phyloP scores from a whole-genome alignment of 108 stramenopile genomes.

The Bacterosira constricta region DNA sequence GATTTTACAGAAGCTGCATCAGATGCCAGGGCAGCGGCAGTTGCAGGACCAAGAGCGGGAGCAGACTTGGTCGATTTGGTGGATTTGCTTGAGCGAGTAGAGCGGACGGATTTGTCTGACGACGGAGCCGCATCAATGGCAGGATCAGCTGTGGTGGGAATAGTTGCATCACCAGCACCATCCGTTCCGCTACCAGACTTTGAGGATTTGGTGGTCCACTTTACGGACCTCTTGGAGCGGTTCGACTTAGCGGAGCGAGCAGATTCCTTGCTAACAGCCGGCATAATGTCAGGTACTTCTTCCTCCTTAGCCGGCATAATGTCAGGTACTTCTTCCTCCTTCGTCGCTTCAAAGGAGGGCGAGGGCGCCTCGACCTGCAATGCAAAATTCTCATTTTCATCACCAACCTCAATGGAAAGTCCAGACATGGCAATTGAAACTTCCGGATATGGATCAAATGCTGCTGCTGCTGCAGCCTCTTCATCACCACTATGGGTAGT shows the following conservation, averaged over 20 bases:
- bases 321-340: background rate
- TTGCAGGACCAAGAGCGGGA: too few relatives aligned
- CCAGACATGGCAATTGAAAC: background rate
- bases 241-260: background rate
- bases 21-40: too few relatives aligned
- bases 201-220: background rate
- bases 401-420: conserved; percentile 20
- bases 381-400: conserved; percentile 19
- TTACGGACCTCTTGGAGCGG: background rate
- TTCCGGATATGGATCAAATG: background rate
- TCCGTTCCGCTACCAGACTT: background rate
- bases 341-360: background rate
- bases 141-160: background rate
- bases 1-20: too few relatives aligned
- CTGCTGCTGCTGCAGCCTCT: background rate
- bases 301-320: background rate
- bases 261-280: background rate
- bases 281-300: background rate
- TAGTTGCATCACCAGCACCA: background rate
- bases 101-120: conserved; percentile 4
- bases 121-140: background rate
- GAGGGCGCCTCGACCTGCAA: conserved; percentile 4
- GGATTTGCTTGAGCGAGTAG: conserved; percentile 1
- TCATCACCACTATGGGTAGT: background rate
- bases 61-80: background rate